A percentile compares a stretch with the other conserved stretches of the same genome.
Evolutionary conservation across 225 moss, liverwort and hornwort genomes (phyloP).

Genomic region (Climacium dendroides): DNA sequence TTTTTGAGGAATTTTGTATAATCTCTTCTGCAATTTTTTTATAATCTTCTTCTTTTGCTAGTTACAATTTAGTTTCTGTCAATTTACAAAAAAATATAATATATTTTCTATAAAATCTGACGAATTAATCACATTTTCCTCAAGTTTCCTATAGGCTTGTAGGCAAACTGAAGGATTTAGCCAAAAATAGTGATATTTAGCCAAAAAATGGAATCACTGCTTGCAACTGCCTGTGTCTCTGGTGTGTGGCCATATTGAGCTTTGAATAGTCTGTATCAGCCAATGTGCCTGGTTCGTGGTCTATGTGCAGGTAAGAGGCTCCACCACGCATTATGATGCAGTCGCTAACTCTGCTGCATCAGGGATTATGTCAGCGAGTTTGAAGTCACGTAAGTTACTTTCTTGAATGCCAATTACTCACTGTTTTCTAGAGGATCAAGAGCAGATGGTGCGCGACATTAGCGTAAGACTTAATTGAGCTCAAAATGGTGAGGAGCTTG

Average conservation of each 20-base stretch:
- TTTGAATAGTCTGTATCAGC: neutral
- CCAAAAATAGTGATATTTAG: neutral
- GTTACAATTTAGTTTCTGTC: neutral
- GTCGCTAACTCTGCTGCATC: conserved; percentile 77
- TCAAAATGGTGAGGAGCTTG: neutral
- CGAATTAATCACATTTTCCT: neutral
- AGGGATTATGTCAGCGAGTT: conserved; percentile 74
- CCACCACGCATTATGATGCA: conserved; percentile 81
- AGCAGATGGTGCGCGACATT: neutral
- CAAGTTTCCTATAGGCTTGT: neutral
- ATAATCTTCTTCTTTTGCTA: neutral
- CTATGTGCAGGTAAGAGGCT: conserved; percentile 49
- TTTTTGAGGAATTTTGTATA: neutral
- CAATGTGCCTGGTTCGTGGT: neutral
- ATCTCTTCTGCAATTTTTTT: neutral
- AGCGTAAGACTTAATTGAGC: neutral
- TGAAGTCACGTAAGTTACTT: conserved; percentile 47
- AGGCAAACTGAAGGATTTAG: neutral
- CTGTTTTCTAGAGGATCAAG: neutral
- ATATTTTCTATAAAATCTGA: neutral
- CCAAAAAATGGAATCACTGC: neutral
- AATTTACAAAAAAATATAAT: neutral
- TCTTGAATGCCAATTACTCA: neutral
- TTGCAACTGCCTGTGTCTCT: neutral
- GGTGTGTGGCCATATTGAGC: neutral